Base-by-base conservation (phyloP, 2,329 filamentous ascomycete species). In the Hymenoscyphus occultus region DNA sequence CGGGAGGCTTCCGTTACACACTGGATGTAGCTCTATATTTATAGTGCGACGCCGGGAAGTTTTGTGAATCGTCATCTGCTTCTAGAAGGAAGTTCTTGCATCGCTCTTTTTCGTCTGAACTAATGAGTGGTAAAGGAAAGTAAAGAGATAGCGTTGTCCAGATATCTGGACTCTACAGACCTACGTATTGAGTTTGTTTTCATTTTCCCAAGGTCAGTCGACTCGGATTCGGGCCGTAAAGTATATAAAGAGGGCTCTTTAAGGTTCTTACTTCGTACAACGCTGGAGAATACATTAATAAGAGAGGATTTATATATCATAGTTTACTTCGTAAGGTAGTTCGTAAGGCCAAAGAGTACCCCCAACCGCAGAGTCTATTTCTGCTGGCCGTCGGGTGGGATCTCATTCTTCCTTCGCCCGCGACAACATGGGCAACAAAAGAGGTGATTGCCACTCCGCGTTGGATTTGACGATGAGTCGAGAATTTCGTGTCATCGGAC, bases 381-480 rank as follows among this genome's bases (percentile, higher is more conserved):
- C 48, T 42, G 45, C 54, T 60, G 51, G 59, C 39, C 39, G 48
- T 51, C 39, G 56, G 14, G 22, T 42, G 56, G 39, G 85, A 85
- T 35, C 85, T 78, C n/a, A 82, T 77, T 67, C 79, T 77, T 40
- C 84, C 2, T 87, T 87, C 59, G 22, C 35, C 57, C 51, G 56
- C 57, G 48, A 54, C 32, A 51, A 64, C n/a, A 54, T 28, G 48
- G 19, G 6, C 19, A 22, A 12, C 22, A 12, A 28, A 28, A 54
- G 48, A 54, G 19, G 48, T 19, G 19, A 54, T 54, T 54, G 10
- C 56, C 31, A 57, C 56, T 19, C 13, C 56, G 28, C 14, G 28
- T 57, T 28, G 56, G n/a, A 57, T 57, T 57, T 57, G 31, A 57
- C 16, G 56, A 57, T 57, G 54, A 32, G 28, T 39, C 54, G 31